Base-by-base conservation (phyloP, 495 filamentous ascomycete genomes). In the Penicillium manginii region DNA sequence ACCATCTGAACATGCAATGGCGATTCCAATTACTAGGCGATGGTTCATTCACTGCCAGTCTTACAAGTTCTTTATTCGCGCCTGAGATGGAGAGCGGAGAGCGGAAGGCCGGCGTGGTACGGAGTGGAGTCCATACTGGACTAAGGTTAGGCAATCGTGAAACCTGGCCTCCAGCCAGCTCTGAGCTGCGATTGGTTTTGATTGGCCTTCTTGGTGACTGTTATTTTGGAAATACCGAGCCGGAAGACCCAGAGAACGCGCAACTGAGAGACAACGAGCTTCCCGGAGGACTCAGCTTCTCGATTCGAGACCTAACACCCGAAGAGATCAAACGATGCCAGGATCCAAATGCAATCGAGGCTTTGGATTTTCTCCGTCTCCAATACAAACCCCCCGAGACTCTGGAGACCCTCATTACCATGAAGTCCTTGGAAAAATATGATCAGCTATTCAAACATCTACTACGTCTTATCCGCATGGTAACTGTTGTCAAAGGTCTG, bases 151-250 rank as follows among this genome's bases (percentile, higher is more conserved):
- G 88, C 8, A 86, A 79, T 17, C 82, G 91, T 56, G 84, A 89
- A 47, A 90, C 81, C 23, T 97, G 93, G 94, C 93, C 93, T 22
- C 93, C 94, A 8, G 91, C 92, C 32, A 94, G 90, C 70, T 96
- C 92, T 5, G 94, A 98, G 64, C 77, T 98, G 29, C 86, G 91
- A 1, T 79, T 97, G 2, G 91, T 91, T 14, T 78, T 98, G 39
- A 96, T 92, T 81, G 93, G 91, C 0, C 81, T 97, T 12, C 78
- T 98, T 12, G 84, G 83, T 2, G 93, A 97, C 58, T 88, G 85
- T 58, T 91, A 91, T 58, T 64, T 74, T 67, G 58, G 70, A 58
- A 51, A 69, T 48, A 51, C 61, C 26, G 55, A 63, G 9, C 47
- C 59, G 1, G 64, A 68, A 1, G 46, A 32, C 15, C 55, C 60